A percentile compares a stretch with the other conserved stretches of the same genome.
Conservation (phyloP, 2,329 filamentous ascomycete species). For the Pyricularia pennisetigena region DNA sequence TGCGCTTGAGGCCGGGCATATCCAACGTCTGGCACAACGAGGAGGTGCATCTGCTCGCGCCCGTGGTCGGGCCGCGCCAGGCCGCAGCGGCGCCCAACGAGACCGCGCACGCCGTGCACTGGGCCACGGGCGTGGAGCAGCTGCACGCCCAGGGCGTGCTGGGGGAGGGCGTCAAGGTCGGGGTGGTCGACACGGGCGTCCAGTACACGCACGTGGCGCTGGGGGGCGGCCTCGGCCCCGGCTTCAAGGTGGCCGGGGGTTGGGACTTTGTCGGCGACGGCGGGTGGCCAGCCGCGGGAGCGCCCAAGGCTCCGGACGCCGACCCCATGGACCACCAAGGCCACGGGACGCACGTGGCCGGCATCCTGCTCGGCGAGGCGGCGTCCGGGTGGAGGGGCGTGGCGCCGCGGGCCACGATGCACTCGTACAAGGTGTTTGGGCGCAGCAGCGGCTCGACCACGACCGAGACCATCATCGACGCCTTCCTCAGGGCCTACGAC, state of each 20-base stretch:
- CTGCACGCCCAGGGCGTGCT: constrained; percentile 8
- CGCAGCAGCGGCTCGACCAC: constrained; percentile 8
- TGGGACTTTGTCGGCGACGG: constrained; percentile 30
- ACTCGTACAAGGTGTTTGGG: constrained; percentile 17
- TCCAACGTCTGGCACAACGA: not conserved
- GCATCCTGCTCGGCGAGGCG: constrained; percentile 36
- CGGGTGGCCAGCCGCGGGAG: not conserved
- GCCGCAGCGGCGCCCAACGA: not conserved
- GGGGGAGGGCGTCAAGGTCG: constrained; percentile 8
- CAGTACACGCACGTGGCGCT: constrained; percentile 13
- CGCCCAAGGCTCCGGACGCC: constrained; percentile 12
- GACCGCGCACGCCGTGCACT: constrained; percentile 3
- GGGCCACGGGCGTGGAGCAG: constrained; percentile 8
- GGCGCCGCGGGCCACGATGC: constrained; percentile 16
- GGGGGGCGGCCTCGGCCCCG: constrained; percentile 33
- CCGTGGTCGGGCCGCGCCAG: not conserved
- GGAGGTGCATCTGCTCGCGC: not conserved
- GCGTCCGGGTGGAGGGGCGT: constrained; percentile 12
- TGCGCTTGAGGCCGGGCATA: not conserved
- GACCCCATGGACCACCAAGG: constrained; percentile 25
- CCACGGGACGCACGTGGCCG: constrained; percentile 33
- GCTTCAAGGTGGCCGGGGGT: constrained; percentile 30
- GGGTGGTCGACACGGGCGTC: constrained; percentile 8
- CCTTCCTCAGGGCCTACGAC: constrained; percentile 12
- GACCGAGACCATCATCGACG: constrained; percentile 14